Percentiles rank a stretch among this genome's conserved stretches.
Evolutionary conservation across 257 asterid genomes (phyloP).

Genomic region (Nicotiana knightiana): DNA sequence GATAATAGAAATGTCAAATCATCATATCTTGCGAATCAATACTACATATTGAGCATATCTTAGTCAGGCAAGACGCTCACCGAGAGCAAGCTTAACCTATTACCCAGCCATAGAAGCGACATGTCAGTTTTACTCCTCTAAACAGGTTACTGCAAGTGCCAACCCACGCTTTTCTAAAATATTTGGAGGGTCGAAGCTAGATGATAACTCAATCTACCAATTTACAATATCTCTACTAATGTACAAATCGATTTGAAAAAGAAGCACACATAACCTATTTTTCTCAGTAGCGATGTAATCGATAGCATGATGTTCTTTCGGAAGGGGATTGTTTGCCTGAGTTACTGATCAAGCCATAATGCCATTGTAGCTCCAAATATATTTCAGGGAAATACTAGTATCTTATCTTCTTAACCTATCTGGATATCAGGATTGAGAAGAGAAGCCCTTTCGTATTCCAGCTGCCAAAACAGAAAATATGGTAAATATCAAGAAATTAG

Average conservation of each 20-base stretch:
- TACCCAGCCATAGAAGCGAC: not conserved
- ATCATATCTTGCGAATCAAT: not conserved
- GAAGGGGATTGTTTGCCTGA: not conserved
- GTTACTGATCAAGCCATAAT: not conserved
- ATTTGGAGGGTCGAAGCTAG: not conserved
- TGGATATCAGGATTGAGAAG: constrained; percentile 37
- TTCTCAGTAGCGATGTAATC: not conserved
- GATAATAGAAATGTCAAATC: not conserved
- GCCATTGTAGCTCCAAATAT: constrained; percentile 3
- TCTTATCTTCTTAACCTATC: constrained; percentile 24
- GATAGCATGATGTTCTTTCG: not conserved
- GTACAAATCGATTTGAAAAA: not conserved
- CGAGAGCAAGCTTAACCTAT: not conserved
- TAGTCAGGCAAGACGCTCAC: not conserved
- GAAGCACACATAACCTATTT: not conserved
- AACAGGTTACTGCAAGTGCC: not conserved
- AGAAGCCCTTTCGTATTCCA: constrained; percentile 40
- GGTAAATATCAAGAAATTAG: not conserved
- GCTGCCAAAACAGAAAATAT: constrained; percentile 35
- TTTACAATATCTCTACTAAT: constrained; percentile 5
- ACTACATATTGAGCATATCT: not conserved
- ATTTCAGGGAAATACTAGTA: not conserved
- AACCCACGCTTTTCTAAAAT: constrained; percentile 2
- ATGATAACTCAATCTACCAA: constrained; percentile 1
- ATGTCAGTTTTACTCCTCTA: not conserved